Conservation (phyloP, 768 basidiomycete species). For the Gyrodon lividus region DNA sequence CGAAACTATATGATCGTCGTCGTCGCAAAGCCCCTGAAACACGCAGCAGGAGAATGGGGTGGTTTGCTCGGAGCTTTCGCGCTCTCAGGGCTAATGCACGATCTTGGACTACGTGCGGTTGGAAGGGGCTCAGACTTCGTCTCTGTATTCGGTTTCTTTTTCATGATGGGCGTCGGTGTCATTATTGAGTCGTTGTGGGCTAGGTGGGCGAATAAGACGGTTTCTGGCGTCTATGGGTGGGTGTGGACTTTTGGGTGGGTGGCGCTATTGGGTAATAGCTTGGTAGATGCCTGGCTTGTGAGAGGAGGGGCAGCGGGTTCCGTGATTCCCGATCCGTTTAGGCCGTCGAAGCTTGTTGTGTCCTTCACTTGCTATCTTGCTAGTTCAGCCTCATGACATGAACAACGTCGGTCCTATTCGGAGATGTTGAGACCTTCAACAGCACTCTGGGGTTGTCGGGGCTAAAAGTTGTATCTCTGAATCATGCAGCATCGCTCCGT, state of each 20-base stretch:
- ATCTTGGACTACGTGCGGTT: slow-evolving; percentile 55
- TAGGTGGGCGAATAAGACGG: slow-evolving; percentile 37
- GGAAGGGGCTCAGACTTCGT: slow-evolving; percentile 49
- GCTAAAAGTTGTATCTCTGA: no score
- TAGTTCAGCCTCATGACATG: no score
- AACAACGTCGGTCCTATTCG: no score
- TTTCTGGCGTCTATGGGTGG: slow-evolving; percentile 44
- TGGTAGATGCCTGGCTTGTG: slow-evolving; percentile 39
- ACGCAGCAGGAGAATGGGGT: slow-evolving; percentile 45
- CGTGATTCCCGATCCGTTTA: not conserved
- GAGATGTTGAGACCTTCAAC: no score
- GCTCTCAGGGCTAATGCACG: slow-evolving; percentile 54
- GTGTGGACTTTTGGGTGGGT: slow-evolving; percentile 52
- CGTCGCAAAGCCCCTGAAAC: slow-evolving; percentile 42
- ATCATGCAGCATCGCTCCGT: not conserved
- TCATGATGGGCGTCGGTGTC: slow-evolving; percentile 53
- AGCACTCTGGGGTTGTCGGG: no score
- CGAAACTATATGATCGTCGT: slow-evolving; percentile 49
- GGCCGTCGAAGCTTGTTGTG: slow-evolving; percentile 31
- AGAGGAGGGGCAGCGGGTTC: slow-evolving; percentile 1
- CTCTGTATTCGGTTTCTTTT: slow-evolving; percentile 47
- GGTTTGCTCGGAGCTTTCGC: slow-evolving; percentile 54
- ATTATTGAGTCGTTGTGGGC: slow-evolving; percentile 47
- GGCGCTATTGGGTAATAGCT: slow-evolving; percentile 42
- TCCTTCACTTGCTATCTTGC: not conserved